Evolutionary conservation across 768 basidiomycete genomes (phyloP), one percentile per base, ranked within the genome.

Genomic region (Chalciporus pseudorubinellus): DNA sequence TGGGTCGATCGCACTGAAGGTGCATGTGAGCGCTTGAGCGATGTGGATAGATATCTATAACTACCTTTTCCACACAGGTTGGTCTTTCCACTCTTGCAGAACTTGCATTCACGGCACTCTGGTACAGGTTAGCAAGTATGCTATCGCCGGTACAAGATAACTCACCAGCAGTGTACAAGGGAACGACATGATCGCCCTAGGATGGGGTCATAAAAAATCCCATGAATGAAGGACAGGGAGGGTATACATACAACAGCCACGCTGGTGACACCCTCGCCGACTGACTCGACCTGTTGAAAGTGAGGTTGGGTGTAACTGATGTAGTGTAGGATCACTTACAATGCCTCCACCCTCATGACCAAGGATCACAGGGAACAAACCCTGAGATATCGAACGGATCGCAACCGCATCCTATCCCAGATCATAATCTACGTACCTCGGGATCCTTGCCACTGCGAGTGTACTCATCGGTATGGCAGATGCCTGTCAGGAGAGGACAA

Each of bases 381-480:
- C 90, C 87, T 92, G 63, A 12, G 44, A 49, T 51, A 49, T 46
- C 41, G 46, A 55, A 36, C 45, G 49, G 39, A 50, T 59, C 51
- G 22, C 2, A 26, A 28, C 5, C 14, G 22, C 7, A 19, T 31
- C 46, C 16, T 29, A 33, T 52, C 41, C 42, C 44, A 39, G 28
- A 52, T 57, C 36, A 55, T 38, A 16, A 19, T 21, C 40, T 20
- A 56, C 64, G 47, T 67, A 88, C 95, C 81, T 98, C 97, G 39
- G 94, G 85, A 69, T 99, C 95, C 70, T 89, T 89, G 50, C 95
- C 94, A 67, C 92, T 94, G 66, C 94, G 86, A 55, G 93, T 95
- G 75, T 95, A 98, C 66, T 95, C 94, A 64, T 98, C 95, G 64
- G 95, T 98, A 71, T 98, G 95, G 73, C 97, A 99, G 67, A 99